Conservation (phyloP, 2,329 filamentous ascomycete genomes). For the Plectosphaerella plurivora region DNA sequence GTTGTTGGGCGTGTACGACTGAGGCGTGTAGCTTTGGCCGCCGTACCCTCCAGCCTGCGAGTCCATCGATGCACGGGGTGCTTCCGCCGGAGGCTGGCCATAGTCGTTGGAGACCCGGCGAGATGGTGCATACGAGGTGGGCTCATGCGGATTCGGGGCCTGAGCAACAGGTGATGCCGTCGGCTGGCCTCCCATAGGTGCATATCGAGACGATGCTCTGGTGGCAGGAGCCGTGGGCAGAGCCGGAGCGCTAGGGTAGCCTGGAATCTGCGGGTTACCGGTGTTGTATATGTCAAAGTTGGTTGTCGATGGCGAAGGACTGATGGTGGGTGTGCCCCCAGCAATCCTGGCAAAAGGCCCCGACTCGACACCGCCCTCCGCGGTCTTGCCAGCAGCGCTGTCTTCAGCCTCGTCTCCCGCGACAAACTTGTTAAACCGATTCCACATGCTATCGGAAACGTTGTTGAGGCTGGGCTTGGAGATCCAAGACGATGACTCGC, state of each 20-base stretch:
- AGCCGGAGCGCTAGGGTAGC: slow-evolving; percentile 24
- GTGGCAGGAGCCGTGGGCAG: slow-evolving; percentile 30
- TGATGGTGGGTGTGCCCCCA: slow-evolving; percentile 70
- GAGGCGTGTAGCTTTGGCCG: slow-evolving; percentile 24
- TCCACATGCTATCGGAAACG: slow-evolving; percentile 85
- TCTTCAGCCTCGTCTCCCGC: slow-evolving; percentile 79
- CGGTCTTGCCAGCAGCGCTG: slow-evolving; percentile 50
- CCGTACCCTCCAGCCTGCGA: slow-evolving; percentile 22
- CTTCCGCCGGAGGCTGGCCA: slow-evolving; percentile 7
- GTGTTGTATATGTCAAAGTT: slow-evolving; percentile 73
- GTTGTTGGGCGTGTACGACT: slow-evolving; percentile 20
- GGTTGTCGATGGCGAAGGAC: slow-evolving; percentile 65
- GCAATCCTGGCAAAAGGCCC: slow-evolving; percentile 82
- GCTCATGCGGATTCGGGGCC: slow-evolving; percentile 15
- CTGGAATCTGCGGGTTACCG: slow-evolving; percentile 53
- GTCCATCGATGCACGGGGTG: slow-evolving; percentile 37
- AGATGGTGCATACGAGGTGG: slow-evolving; percentile 15
- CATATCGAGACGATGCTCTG: slow-evolving; percentile 46
- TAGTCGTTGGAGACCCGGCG: slow-evolving; percentile 14
- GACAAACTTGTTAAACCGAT: slow-evolving; percentile 94
- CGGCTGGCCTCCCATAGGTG: slow-evolving; percentile 29
- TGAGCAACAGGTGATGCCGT: slow-evolving; percentile 12
- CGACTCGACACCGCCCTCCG: slow-evolving; percentile 53
- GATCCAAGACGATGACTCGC: slow-evolving; percentile 81
- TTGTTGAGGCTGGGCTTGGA: slow-evolving; percentile 94